Percentiles rank a stretch among this genome's conserved stretches.
phyloP scores from a whole-genome alignment of 2,329 filamentous ascomycete genomes.

The Beauveria brongniartii region DNA sequence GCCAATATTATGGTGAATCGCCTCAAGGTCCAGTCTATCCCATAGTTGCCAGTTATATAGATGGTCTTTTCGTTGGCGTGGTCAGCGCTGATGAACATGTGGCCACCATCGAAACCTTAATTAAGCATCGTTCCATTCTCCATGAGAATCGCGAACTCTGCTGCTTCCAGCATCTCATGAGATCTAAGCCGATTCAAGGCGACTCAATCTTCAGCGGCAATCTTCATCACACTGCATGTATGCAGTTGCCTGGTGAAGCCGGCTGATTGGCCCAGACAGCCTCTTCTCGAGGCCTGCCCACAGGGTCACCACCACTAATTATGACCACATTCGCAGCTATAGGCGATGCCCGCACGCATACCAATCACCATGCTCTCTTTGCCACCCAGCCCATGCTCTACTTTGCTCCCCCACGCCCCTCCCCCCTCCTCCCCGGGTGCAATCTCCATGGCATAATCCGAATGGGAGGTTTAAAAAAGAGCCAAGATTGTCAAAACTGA shows the following conservation, averaged over 20 bases:
- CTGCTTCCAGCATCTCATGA: background rate
- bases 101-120: background rate
- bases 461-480: background rate
- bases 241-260: background rate
- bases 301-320: background rate
- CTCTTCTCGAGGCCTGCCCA: background rate
- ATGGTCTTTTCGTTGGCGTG: background rate
- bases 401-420: background rate
- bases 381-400: background rate
- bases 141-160: background rate
- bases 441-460: slow-evolving; percentile 4
- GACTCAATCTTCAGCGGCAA: background rate
- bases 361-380: background rate
- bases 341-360: background rate
- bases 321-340: background rate
- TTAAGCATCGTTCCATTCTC: background rate
- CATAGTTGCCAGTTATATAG: background rate
- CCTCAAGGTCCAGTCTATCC: too few species aligned
- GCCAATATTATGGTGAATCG: too few species aligned
- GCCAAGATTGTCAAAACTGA: background rate
- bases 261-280: background rate
- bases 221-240: background rate
- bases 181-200: background rate
- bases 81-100: background rate
- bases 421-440: background rate